phyloP scores from a whole-genome alignment of 805 yeast species.

The Lachancea waltii region DNA sequence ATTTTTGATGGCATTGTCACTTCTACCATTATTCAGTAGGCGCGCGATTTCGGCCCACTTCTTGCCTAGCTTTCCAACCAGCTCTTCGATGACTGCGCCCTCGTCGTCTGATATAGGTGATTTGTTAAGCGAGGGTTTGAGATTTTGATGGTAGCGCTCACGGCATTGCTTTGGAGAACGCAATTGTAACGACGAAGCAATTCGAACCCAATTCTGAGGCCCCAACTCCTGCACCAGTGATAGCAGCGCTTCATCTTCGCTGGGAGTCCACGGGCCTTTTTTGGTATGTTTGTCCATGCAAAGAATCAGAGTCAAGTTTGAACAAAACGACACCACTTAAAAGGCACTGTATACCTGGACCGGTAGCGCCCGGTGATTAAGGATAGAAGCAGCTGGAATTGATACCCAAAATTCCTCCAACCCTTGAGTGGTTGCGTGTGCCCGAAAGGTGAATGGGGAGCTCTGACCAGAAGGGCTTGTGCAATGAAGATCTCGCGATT shows the following conservation, averaged over 20 bases:
- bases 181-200: constrained; percentile 63
- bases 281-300: constrained; percentile 8
- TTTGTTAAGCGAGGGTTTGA: constrained; percentile 77
- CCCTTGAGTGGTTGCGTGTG: no score
- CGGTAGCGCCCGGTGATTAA: no score
- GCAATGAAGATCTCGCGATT: not conserved
- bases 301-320: no score
- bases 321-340: no score
- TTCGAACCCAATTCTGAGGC: constrained; percentile 84
- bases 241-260: constrained; percentile 68
- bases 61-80: constrained; percentile 75
- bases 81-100: constrained; percentile 70
- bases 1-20: constrained; percentile 55
- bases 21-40: constrained; percentile 67
- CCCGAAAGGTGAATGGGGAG: no score
- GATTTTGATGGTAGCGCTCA: constrained; percentile 85
- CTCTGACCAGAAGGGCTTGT: no score
- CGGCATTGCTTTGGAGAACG: constrained; percentile 90
- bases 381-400: no score
- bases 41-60: constrained; percentile 93
- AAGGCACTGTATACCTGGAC: no score
- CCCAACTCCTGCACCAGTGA: constrained; percentile 66
- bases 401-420: no score
- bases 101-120: constrained; percentile 81
- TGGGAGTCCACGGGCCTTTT: constrained; percentile 82